Base-by-base conservation (phyloP, 1,139 yeast species). In the Zhuliangozyma parablackwelliae region DNA sequence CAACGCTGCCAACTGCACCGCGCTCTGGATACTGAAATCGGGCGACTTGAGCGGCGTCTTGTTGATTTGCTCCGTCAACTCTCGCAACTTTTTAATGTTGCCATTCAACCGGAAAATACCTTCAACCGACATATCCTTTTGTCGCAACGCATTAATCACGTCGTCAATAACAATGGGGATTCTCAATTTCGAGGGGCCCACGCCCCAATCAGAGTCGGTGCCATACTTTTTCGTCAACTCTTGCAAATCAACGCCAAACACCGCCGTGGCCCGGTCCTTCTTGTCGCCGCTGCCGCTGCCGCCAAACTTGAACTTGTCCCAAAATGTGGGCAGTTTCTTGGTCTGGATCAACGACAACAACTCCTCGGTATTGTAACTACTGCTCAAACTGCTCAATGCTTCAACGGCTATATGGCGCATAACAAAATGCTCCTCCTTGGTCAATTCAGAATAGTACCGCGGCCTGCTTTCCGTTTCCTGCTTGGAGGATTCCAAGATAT, bases 101-200 rank as follows among this genome's bases (percentile, higher is more conserved):
- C 99, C 99, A 56, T 94, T 94, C 55, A 90, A 85, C 52, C 99
- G 76, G 69, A 94, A 94, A 8, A 94, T 85, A 41, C 98, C 98
- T 61, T 92, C 98, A 16, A 89, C 92, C 3, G 97, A 86, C 87
- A 94, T 82, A 63, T 92, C 97, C 69, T 87, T 88, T 41, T 86
- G 95, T 41, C 87, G 77, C 66, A 94, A 77, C 1, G 95, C 87
- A 34, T 78, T 77, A 32, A 94, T 78, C 12, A 90, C 68, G 52
- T 92, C 97, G 53, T 92, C 97, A 36, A 94, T 72, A 32, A 94
- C 72, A 36, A 87, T 76, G 0, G 99, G 99, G 31, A 94, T 85
- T 30, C 82, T 72, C 32, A 92, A 72, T 50, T 80, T 81, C 0
- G 81, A 67, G 0, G 95, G 92, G 0, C 97, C 96, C 29, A 86